Percentiles rank a stretch among this genome's conserved stretches.
Conservation (phyloP, 2,329 filamentous ascomycete genomes). For the Aspergillus novofumigatus region DNA sequence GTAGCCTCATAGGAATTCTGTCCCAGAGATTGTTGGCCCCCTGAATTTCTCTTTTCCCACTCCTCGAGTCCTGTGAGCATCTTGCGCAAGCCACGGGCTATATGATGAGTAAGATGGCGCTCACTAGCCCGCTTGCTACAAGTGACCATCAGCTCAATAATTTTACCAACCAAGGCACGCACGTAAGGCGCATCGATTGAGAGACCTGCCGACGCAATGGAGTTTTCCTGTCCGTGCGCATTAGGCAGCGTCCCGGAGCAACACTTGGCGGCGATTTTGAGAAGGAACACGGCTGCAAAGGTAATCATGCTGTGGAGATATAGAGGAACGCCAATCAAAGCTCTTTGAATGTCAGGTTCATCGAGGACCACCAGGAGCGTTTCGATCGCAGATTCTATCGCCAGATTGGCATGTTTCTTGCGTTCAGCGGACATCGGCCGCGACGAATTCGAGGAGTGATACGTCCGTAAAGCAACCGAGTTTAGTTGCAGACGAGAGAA, state of each 20-base stretch:
- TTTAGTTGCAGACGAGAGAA: constrained; percentile 50
- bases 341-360: constrained; percentile 41
- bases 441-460: constrained; percentile 36
- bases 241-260: constrained; percentile 33
- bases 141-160: constrained; percentile 37
- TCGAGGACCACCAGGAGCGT: constrained; percentile 41
- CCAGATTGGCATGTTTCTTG: constrained; percentile 42
- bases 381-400: constrained; percentile 40
- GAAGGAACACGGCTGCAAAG: constrained; percentile 44
- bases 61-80: constrained; percentile 39
- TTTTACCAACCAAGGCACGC: constrained; percentile 30
- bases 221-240: constrained; percentile 33
- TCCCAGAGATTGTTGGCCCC: constrained; percentile 17
- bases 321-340: constrained; percentile 41
- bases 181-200: constrained; percentile 34
- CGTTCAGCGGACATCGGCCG: constrained; percentile 43
- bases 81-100: constrained; percentile 35
- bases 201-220: constrained; percentile 35
- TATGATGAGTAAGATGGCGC: constrained; percentile 39
- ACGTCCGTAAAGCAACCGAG: constrained; percentile 47
- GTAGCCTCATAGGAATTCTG: constrained; percentile 22
- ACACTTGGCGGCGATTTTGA: constrained; percentile 42
- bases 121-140: constrained; percentile 37
- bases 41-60: constrained; percentile 33
- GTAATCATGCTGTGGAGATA: constrained; percentile 48